These are phyloP conservation scores for Phlegmacium glaucopus DNA, from an alignment of 768 basidiomycete genomes.

Conservation along the genomic window DNA sequence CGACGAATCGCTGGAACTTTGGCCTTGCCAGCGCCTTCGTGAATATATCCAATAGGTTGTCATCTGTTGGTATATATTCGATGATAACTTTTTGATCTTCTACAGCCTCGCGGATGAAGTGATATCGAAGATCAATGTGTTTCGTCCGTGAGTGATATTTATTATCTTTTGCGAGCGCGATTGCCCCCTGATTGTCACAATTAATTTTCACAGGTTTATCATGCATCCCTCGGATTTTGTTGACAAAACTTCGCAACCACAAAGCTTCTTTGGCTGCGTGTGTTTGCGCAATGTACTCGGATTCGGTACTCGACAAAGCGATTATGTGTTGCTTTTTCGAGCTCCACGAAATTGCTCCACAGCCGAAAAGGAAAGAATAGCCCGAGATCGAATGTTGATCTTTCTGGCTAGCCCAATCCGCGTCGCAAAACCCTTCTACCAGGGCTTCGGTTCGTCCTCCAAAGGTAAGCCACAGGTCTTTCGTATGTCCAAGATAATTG, in stretches of 20 bases:
- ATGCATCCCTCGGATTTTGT: neutral
- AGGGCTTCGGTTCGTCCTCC: too few relatives aligned
- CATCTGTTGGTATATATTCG: constrained; percentile 3
- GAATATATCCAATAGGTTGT: constrained; percentile 15
- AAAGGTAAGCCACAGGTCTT: too few relatives aligned
- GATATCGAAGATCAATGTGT: constrained; percentile 12
- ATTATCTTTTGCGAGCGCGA: constrained; percentile 12
- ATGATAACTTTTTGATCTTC: constrained; percentile 4
- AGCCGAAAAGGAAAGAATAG: constrained; percentile 10
- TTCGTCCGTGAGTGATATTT: constrained; percentile 13
- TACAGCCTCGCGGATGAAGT: constrained; percentile 12
- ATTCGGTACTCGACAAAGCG: constrained; percentile 24
- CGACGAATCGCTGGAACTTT: too few relatives aligned
- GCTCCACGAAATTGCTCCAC: constrained; percentile 37
- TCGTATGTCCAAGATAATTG: too few relatives aligned
- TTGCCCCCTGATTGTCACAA: constrained; percentile 15
- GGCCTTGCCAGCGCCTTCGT: constrained; percentile 12
- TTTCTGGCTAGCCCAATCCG: too few relatives aligned
- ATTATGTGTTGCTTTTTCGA: constrained; percentile 29
- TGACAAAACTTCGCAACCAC: constrained; percentile 1
- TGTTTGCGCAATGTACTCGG: constrained; percentile 37
- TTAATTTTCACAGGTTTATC: neutral
- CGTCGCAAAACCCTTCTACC: too few relatives aligned
- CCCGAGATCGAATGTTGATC: too few relatives aligned
- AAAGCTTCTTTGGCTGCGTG: constrained; percentile 16